A percentile compares a stretch with the other conserved stretches of the same genome.
phyloP scores from a whole-genome alignment of 2,329 filamentous ascomycete genomes.

The Eutypella sp. region DNA sequence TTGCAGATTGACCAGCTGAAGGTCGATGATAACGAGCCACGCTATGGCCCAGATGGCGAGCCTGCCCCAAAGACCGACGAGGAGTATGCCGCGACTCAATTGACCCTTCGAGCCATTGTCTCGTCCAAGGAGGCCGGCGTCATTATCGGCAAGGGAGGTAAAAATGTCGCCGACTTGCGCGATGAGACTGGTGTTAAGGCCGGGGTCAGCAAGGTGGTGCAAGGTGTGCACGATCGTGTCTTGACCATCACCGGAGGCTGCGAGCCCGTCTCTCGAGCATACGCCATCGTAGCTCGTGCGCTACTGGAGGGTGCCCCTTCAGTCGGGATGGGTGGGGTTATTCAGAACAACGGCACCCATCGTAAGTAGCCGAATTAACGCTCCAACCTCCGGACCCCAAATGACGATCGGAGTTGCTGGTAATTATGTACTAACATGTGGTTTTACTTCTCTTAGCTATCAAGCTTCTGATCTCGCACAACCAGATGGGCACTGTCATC shows the following conservation, averaged over 20 bases:
- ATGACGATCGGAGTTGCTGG: neutral
- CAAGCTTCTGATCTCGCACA: conserved; percentile 97
- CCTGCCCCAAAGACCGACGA: conserved; percentile 87
- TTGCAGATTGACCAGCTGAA: conserved; percentile 63
- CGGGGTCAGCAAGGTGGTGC: conserved; percentile 97
- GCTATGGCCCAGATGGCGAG: conserved; percentile 69
- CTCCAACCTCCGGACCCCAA: conserved; percentile 7
- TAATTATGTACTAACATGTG: neutral
- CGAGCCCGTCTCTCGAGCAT: conserved; percentile 84
- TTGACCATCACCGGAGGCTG: conserved; percentile 90
- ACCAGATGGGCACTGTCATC: conserved; percentile 99
- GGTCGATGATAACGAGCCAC: conserved; percentile 55
- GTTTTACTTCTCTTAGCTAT: conserved; percentile 58
- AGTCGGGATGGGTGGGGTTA: conserved; percentile 91
- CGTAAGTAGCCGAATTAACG: conserved; percentile 67
- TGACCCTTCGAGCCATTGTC: conserved; percentile 94
- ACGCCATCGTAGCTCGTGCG: conserved; percentile 86
- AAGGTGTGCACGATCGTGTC: conserved; percentile 94
- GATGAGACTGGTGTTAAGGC: conserved; percentile 98
- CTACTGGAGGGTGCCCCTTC: conserved; percentile 89
- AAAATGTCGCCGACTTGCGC: conserved; percentile 94
- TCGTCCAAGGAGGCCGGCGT: conserved; percentile 98
- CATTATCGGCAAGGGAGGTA: conserved; percentile 97
- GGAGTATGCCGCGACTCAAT: conserved; percentile 87
- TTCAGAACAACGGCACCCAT: conserved; percentile 85